Percentiles rank a stretch among this genome's conserved stretches.
phyloP scores from a whole-genome alignment of 345 rosid species.

The Citrus cavaleriei region DNA sequence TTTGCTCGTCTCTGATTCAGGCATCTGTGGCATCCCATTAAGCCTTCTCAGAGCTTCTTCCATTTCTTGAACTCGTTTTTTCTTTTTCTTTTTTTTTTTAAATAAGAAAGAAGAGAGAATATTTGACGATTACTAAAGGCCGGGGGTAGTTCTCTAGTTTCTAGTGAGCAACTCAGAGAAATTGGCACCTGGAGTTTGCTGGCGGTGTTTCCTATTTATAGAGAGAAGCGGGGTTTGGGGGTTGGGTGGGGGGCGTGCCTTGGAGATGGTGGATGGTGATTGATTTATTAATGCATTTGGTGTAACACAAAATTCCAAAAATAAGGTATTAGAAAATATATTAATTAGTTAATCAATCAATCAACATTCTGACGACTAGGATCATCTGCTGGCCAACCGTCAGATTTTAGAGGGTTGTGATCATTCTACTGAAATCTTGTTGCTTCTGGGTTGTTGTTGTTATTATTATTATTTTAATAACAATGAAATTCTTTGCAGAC shows the following conservation, averaged over 20 bases:
- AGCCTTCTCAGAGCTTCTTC: conserved; percentile 65
- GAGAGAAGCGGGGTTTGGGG: background rate
- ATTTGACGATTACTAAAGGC: background rate
- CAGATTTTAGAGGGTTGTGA: background rate
- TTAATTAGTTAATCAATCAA: background rate
- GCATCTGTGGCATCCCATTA: conserved; percentile 21
- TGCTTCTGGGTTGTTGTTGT: background rate
- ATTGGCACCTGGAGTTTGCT: conserved; percentile 11
- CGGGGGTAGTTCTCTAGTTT: background rate
- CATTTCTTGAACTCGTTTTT: conserved; percentile 19
- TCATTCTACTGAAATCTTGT: background rate
- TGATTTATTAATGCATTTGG: conserved; percentile 15
- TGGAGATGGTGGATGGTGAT: background rate
- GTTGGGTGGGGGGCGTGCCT: too few relatives aligned
- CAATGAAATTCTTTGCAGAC: background rate
- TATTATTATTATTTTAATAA: background rate
- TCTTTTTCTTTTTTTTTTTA: too few relatives aligned
- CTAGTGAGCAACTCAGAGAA: background rate
- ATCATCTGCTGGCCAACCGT: conserved; percentile 16
- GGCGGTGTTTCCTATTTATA: conserved; percentile 16
- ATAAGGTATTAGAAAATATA: background rate
- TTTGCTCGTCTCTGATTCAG: conserved; percentile 7
- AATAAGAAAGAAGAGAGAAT: background rate
- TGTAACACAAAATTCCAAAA: conserved; percentile 5
- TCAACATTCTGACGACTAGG: conserved; percentile 12